Percentiles rank a stretch among this genome's conserved stretches.
These are phyloP conservation scores for Blastobotrys capitulatus DNA, from an alignment of 1,139 yeast genomes.

Conservation along the genomic window DNA sequence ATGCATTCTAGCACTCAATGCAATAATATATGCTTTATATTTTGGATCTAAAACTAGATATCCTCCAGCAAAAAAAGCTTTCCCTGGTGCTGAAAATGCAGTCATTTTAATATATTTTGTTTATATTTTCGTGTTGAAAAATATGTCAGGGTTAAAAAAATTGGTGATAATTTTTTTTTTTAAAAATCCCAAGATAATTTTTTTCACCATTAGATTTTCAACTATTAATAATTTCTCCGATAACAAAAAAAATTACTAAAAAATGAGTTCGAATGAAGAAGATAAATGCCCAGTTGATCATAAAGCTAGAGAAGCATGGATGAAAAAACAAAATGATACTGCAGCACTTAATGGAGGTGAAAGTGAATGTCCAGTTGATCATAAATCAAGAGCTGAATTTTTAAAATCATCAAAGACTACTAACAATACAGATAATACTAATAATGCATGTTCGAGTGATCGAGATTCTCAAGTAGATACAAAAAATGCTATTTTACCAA, in stretches of 20 bases:
- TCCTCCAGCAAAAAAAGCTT: constrained; percentile 92
- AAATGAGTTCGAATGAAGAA: neutral
- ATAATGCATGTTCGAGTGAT: constrained; percentile 27
- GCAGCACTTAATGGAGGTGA: constrained; percentile 14
- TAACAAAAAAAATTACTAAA: neutral
- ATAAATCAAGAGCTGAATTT: constrained; percentile 14
- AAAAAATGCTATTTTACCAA: constrained; percentile 30
- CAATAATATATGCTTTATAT: constrained; percentile 76
- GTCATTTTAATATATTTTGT: neutral
- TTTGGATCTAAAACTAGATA: constrained; percentile 78
- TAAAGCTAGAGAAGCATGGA: constrained; percentile 25
- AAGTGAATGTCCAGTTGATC: constrained; percentile 33
- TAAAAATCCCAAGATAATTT: too few species aligned
- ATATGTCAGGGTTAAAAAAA: too few species aligned
- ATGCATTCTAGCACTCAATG: constrained; percentile 86
- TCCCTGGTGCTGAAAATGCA: constrained; percentile 86
- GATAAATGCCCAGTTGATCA: constrained; percentile 34
- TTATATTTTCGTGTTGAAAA: too few species aligned
- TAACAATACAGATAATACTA: neutral
- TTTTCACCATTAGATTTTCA: neutral
- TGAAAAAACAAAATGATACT: constrained; percentile 23
- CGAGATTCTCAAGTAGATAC: constrained; percentile 26
- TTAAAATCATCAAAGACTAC: neutral
- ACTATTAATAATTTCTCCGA: neutral
- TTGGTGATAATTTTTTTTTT: too few species aligned